Conservation (phyloP, 2,329 filamentous ascomycete genomes). For the Penicillium sp. region DNA sequence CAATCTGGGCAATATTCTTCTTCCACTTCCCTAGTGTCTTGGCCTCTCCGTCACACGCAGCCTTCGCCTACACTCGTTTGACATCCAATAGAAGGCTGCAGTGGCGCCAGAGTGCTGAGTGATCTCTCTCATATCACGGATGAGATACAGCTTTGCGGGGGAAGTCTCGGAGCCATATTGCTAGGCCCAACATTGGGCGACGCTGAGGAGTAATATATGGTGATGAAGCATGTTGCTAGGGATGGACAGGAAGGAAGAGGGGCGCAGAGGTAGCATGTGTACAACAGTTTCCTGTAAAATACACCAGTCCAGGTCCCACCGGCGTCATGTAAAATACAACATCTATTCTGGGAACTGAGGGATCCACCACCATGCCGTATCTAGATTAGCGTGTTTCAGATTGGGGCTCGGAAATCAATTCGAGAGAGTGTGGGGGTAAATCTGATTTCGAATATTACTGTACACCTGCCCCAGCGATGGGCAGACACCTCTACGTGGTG, state of each 20-base stretch:
- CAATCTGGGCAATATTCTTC: not conserved
- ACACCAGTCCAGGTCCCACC: no score
- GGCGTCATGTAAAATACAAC: no score
- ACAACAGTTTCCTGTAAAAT: not conserved
- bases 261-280: not conserved
- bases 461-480: not conserved
- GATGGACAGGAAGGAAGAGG: not conserved
- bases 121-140: conserved; percentile 7
- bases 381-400: no score
- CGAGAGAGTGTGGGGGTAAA: conserved; percentile 8
- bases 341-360: no score
- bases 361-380: no score
- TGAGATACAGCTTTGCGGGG: not conserved
- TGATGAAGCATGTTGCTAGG: not conserved
- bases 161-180: conserved; percentile 1
- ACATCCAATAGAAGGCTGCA: not conserved
- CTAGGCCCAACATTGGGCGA: not conserved
- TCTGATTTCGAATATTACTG: conserved; percentile 6
- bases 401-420: no score
- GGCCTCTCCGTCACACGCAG: not conserved
- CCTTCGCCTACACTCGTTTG: not conserved
- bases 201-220: not conserved
- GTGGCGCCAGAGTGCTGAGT: not conserved
- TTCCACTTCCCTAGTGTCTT: not conserved
- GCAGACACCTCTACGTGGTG: no score